Conservation (phyloP, 306 rosid species). For the Vachellia collinsii region DNA sequence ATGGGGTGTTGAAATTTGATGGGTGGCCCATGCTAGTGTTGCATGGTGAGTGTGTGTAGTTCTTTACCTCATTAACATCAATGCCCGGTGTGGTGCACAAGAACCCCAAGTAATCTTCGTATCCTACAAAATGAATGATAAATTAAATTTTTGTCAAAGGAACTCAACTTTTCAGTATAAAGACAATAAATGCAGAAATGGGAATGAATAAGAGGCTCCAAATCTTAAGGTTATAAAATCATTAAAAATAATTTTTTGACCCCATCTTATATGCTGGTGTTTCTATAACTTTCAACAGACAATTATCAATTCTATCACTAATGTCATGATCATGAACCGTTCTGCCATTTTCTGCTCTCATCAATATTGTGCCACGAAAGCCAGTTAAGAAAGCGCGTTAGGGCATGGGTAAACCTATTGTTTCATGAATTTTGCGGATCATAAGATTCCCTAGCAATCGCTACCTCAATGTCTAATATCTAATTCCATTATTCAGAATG, state of each 20-base stretch:
- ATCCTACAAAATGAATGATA: no score
- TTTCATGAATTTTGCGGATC: not conserved
- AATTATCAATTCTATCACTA: not conserved
- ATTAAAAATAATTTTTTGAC: not conserved
- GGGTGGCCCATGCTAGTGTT: no score
- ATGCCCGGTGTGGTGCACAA: no score
- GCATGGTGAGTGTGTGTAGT: no score
- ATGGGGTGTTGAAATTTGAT: no score
- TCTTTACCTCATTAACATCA: no score
- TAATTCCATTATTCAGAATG: not conserved
- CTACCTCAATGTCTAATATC: not conserved
- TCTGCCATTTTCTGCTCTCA: not conserved
- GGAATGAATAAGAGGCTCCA: not conserved
- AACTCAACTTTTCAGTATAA: conserved; percentile 9
- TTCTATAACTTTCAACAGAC: not conserved
- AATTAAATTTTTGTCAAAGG: conserved; percentile 5
- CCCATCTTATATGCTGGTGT: not conserved
- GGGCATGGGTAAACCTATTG: not conserved
- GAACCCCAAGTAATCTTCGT: no score
- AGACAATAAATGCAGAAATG: not conserved
- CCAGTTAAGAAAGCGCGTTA: not conserved
- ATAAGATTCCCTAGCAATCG: not conserved
- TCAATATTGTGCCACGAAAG: not conserved
- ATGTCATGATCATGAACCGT: not conserved
- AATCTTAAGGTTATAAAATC: not conserved